Evolutionary conservation across 352 stramenopile genomes (phyloP).

Genomic region (Phytophthora vignae): DNA sequence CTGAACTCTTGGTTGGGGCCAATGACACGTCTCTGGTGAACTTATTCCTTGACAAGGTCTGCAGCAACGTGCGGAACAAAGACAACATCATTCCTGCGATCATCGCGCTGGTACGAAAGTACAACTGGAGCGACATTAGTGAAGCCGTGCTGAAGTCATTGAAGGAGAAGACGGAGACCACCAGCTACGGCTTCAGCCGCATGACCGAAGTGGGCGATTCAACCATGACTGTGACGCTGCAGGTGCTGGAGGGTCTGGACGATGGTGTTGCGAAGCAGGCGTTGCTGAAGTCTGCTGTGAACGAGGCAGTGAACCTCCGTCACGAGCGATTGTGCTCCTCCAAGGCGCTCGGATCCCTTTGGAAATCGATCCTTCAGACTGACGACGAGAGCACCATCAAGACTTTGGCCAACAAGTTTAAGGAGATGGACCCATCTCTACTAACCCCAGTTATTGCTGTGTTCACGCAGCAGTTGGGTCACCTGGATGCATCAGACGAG

Average conservation of each 20-base stretch:
- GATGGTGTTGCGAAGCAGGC: conserved; percentile 1
- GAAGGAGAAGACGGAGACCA: background rate
- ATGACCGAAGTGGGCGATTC: background rate
- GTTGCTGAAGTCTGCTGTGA: conserved; percentile 1
- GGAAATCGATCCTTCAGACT: conserved; percentile 5
- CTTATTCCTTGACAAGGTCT: conserved; percentile 20
- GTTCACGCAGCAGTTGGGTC: background rate
- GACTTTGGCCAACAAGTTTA: conserved; percentile 4
- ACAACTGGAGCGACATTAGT: conserved; percentile 19
- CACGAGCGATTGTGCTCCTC: background rate
- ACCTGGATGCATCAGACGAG: background rate
- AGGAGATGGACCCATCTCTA: conserved; percentile 1
- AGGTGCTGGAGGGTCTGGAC: conserved; percentile 1
- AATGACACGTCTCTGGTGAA: conserved; percentile 14
- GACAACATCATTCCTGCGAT: conserved; percentile 2
- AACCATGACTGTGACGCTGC: conserved; percentile 4
- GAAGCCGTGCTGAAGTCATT: conserved; percentile 5
- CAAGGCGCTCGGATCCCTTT: conserved; percentile 2
- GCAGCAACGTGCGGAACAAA: conserved; percentile 12
- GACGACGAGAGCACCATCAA: background rate
- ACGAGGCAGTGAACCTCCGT: conserved; percentile 2
- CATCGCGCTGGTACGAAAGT: conserved; percentile 3
- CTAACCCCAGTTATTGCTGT: background rate
- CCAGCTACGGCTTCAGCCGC: background rate
- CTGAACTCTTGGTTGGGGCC: conserved; percentile 12